Base-by-base conservation (phyloP, 2,329 filamentous ascomycete species). In the Fusarium pseudoanthophilum region DNA sequence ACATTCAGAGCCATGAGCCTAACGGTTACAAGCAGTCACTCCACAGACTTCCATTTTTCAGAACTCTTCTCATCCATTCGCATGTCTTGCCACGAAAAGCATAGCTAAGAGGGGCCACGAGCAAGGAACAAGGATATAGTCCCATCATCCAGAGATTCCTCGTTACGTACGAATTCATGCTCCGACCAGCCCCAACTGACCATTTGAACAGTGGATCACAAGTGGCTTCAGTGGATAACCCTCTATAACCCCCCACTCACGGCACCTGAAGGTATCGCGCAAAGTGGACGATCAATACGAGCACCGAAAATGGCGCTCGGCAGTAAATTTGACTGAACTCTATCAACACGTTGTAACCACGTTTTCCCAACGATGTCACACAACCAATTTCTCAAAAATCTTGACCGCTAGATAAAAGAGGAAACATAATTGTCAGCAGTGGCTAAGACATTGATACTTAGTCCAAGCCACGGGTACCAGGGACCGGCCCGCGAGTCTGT, bases 401-500 rank as follows among this genome's bases (percentile, higher is more conserved):
- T 15, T 52, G 30, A 52, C 49, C n/a, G 49, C 49, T 1, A 36
- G 49, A 36, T 52, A 2, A 9, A 8, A 11, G 32, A 30, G 11
- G 18, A 30, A 20, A 24, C 21, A 30, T 8, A 4, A 24, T 28
- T 45, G 13, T 18, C n/a, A 48, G 30, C 24, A 43, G 30, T 49
- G 34, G 51, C 51, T 40, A 28, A 40, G 24, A 55, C 34, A 55
- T 36, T 28, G 15, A 11, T 20, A 14, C 10, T 32, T 48, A 34
- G 30, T 16, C 18, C 30, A 18, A 51, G 61, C 40, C 37, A 30
- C 9, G 18, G 30, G 24, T 24, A 13, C 57, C 48, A 28, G 40
- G 18, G 21, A 55, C 52, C 69, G 69, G 69, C 45, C 69, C 69
- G 69, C 21, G 40, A 52, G 30, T 37, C 48, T 14, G 10, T 39